These are phyloP conservation scores for Heliamphora pulchella DNA, from an alignment of 179 eudicot species.

Conservation along the genomic window DNA sequence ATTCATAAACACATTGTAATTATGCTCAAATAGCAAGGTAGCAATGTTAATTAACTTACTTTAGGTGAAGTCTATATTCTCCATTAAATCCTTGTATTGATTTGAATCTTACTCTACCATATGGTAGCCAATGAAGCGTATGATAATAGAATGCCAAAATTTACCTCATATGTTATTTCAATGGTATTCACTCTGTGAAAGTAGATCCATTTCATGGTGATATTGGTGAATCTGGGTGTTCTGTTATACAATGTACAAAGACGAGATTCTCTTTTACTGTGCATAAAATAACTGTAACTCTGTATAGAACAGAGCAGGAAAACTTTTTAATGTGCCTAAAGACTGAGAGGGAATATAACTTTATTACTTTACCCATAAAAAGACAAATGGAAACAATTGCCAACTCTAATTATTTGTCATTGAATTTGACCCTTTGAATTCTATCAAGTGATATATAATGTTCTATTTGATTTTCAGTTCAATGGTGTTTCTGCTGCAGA, in stretches of 20 bases:
- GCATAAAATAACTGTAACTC: neutral
- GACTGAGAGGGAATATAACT: neutral
- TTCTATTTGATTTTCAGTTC: neutral
- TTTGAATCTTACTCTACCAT: too few species aligned
- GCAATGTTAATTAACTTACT: too few species aligned
- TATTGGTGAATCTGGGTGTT: neutral
- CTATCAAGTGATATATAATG: neutral
- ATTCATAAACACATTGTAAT: too few species aligned
- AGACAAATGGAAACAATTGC: neutral
- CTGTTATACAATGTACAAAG: neutral
- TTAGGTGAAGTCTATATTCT: too few species aligned
- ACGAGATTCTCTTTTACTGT: neutral
- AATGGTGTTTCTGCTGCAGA: conserved; percentile 33
- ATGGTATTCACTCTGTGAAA: neutral
- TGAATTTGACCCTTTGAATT: neutral
- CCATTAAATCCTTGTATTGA: too few species aligned
- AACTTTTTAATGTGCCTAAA: neutral
- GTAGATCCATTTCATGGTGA: neutral
- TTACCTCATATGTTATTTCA: too few species aligned
- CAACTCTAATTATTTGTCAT: neutral
- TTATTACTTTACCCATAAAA: neutral
- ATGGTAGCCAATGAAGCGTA: neutral
- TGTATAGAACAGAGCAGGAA: neutral
- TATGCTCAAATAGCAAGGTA: too few species aligned
- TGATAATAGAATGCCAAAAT: too few species aligned